Evolutionary conservation across 371 early-diverging fungal species (phyloP), one percentile per base, ranked within the genome.

Genomic region (Capillidium heterosporum): DNA sequence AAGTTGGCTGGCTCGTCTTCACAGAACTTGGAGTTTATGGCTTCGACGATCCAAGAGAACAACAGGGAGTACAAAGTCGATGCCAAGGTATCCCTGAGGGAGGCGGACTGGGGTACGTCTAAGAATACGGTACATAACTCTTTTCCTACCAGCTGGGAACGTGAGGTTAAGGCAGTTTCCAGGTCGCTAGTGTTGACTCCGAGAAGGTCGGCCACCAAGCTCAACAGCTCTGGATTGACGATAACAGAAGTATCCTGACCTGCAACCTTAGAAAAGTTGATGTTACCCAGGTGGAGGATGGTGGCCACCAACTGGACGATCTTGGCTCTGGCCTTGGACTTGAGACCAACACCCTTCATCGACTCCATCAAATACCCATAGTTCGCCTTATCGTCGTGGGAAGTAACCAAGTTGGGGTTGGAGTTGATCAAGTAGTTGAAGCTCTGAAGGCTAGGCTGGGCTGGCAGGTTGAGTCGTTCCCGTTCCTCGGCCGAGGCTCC

Each of bases 71-170:
- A 93, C 8, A 95, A 72, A 4, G 76, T 68, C 31, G 74, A 67
- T 2, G 87, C 86, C 2, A 95, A 70, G 0, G 72, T 68, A 61
- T 91, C 89, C 19, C 91, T 72, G 62, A 90, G 91, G 1, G 58
- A 49, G 3, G 63, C 59, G 0, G 95, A 89, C 35, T 77, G 79
- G 24, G 79, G 78, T 7, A 78, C 71, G 63, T 89, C 82, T 29
- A 95, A 71, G 44, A 87, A 87, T 4, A 89, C 77, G 1, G 92
- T 89, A 58, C 86, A 90, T 29, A 91, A 67, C 58, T 92, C 92
- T 51, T 80, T 74, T 19, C 83, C 77, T 13, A 88, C 78, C 61
- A 82, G 61, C 57, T 65, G 68, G 11, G 77, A 71, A 62, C 77
- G 72, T 64, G 77, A 75, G 32, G 77, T 73, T 48, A 89, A 65